Evolutionary conservation across 2,329 filamentous ascomycete genomes (phyloP).

Genomic region (Talaromyces atroroseus): DNA sequence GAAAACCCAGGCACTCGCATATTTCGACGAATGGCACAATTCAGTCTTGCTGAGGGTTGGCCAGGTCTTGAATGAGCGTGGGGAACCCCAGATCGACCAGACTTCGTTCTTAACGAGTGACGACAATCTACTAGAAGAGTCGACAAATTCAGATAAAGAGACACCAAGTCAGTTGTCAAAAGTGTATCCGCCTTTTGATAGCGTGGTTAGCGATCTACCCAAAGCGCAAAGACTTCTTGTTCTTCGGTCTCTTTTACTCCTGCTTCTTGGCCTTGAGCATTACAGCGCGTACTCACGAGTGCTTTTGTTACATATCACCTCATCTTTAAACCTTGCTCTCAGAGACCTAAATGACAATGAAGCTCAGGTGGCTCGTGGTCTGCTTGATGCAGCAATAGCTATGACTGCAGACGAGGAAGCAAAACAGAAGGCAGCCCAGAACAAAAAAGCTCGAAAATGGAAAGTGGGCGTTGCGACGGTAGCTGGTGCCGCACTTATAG

Average conservation of each 20-base stretch:
- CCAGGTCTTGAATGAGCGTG: slow-evolving; percentile 55
- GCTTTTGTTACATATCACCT: slow-evolving; percentile 63
- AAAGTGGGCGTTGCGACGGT: slow-evolving; percentile 84
- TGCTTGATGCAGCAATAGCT: slow-evolving; percentile 69
- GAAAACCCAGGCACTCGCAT: slow-evolving; percentile 54
- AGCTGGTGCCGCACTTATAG: slow-evolving; percentile 81
- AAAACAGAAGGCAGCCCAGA: slow-evolving; percentile 64
- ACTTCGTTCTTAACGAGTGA: slow-evolving; percentile 14
- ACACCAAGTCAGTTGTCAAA: slow-evolving; percentile 25
- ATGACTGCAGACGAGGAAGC: slow-evolving; percentile 74
- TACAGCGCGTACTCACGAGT: slow-evolving; percentile 70
- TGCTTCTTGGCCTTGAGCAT: slow-evolving; percentile 70
- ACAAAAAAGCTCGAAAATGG: slow-evolving; percentile 61
- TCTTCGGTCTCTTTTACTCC: slow-evolving; percentile 65
- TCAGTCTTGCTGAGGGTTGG: slow-evolving; percentile 64
- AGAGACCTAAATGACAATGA: slow-evolving; percentile 65
- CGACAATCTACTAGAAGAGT: slow-evolving; percentile 15
- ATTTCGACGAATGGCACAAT: slow-evolving; percentile 77
- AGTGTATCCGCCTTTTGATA: slow-evolving; percentile 56
- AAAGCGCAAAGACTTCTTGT: slow-evolving; percentile 54
- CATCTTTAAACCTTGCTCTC: slow-evolving; percentile 64
- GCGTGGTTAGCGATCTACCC: slow-evolving; percentile 44
- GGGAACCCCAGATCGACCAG: slow-evolving; percentile 39
- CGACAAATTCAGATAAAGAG: slow-evolving; percentile 22
- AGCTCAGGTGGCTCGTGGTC: slow-evolving; percentile 64